phyloP scores from a whole-genome alignment of 1,139 yeast species.

The Saccharomyces hybrid region DNA sequence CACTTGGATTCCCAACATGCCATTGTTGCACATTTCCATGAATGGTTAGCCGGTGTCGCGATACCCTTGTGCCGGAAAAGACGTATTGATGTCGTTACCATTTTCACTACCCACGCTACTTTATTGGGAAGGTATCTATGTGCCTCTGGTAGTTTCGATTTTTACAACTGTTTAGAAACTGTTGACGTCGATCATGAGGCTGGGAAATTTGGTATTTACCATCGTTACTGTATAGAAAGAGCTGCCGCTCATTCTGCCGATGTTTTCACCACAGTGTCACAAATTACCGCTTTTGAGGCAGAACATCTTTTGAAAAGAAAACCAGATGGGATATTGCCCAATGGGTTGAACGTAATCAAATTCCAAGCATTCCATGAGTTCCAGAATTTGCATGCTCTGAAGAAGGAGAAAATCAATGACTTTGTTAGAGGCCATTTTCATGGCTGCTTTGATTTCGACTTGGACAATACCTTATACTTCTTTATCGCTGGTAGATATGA shows the following conservation, averaged over 20 bases:
- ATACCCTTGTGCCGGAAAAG: constrained; percentile 85
- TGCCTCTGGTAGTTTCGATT: constrained; percentile 79
- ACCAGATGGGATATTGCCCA: constrained; percentile 94
- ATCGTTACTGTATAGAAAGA: constrained; percentile 89
- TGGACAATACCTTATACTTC: constrained; percentile 85
- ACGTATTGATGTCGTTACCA: constrained; percentile 84
- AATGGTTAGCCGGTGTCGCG: constrained; percentile 95
- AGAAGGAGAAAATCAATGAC: constrained; percentile 85
- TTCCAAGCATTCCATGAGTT: constrained; percentile 96
- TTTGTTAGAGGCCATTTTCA: constrained; percentile 93
- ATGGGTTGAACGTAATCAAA: constrained; percentile 89
- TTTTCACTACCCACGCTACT: constrained; percentile 95
- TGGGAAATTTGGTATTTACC: constrained; percentile 92
- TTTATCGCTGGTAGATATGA: constrained; percentile 96
- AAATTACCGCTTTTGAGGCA: constrained; percentile 86
- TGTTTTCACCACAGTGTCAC: constrained; percentile 92
- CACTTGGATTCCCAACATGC: constrained; percentile 77
- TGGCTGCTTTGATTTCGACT: constrained; percentile 88
- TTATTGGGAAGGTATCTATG: constrained; percentile 86
- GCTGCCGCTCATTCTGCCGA: constrained; percentile 94
- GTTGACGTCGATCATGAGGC: constrained; percentile 97
- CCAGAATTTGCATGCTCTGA: constrained; percentile 86
- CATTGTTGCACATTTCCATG: constrained; percentile 88
- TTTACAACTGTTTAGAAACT: constrained; percentile 78
- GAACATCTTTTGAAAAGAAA: constrained; percentile 87